Conservation (phyloP, 169 alveolate species). For the Neospora caninum region DNA sequence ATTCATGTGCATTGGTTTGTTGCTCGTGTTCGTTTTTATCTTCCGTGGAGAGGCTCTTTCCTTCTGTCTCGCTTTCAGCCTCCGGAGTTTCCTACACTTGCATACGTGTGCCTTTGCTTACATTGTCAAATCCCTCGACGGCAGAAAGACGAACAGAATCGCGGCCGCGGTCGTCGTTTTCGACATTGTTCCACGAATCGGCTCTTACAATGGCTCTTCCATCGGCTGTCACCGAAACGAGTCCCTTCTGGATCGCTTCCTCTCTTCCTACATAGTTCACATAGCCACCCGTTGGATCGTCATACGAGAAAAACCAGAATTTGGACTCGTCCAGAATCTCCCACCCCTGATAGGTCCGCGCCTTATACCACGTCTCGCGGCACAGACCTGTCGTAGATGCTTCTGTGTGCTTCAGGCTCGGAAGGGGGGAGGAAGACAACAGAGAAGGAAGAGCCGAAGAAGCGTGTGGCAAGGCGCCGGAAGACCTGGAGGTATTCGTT, state of each 20-base stretch:
- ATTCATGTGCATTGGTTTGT: not conserved
- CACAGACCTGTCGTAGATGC: not conserved
- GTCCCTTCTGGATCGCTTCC: not conserved
- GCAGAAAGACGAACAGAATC: slow-evolving; percentile 46
- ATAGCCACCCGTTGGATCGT: slow-evolving; percentile 57
- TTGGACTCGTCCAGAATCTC: not conserved
- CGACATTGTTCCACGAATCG: slow-evolving; percentile 12
- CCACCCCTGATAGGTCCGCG: slow-evolving; percentile 4
- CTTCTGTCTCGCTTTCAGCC: not conserved
- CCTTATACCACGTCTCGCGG: slow-evolving; percentile 70
- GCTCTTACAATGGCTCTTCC: not conserved
- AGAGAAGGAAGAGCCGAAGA: not conserved
- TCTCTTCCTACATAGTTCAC: slow-evolving; percentile 18
- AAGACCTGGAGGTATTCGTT: too few relatives aligned
- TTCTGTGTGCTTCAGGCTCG: not conserved
- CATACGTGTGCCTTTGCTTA: not conserved
- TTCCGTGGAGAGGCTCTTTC: too few relatives aligned
- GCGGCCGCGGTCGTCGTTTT: slow-evolving; percentile 17
- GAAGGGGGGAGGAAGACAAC: not conserved
- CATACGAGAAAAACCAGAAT: slow-evolving; percentile 43
- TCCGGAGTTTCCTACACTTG: not conserved
- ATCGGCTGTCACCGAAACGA: slow-evolving; percentile 4
- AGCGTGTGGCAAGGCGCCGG: not conserved
- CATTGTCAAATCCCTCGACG: slow-evolving; percentile 19
- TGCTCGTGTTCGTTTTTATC: not conserved